Percentiles rank a stretch among this genome's conserved stretches.
phyloP scores from a whole-genome alignment of 495 filamentous ascomycete species.

The Physcia stellaris region DNA sequence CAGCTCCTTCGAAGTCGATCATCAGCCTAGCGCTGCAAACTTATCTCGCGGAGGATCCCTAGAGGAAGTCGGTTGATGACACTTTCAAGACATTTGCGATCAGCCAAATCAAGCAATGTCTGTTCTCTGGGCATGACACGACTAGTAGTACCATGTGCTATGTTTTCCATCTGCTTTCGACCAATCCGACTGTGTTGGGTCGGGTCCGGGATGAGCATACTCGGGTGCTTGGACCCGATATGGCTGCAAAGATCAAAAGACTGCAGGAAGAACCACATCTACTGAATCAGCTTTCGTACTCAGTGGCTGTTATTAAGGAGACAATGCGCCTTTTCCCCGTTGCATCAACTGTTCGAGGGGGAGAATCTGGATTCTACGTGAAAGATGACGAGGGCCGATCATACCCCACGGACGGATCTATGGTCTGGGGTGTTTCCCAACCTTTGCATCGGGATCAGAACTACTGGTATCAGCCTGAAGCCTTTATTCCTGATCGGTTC shows the following conservation, averaged over 20 bases:
- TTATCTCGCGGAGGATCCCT: conserved; percentile 4
- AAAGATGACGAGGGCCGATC: conserved; percentile 7
- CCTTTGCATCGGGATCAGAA: conserved; percentile 7
- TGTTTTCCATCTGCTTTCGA: conserved; percentile 8
- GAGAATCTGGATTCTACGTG: conserved; percentile 5
- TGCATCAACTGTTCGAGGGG: conserved; percentile 8
- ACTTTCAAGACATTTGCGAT: conserved; percentile 9
- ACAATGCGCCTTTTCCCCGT: conserved; percentile 12
- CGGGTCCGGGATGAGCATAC: conserved; percentile 10
- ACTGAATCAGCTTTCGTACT: conserved; percentile 9
- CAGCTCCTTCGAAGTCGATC: conserved; percentile 6
- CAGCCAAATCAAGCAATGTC: conserved; percentile 19
- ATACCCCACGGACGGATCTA: conserved; percentile 7
- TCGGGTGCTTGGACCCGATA: conserved; percentile 7
- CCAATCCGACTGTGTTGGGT: conserved; percentile 6
- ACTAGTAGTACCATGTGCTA: conserved; percentile 17
- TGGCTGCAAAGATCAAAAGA: conserved; percentile 1
- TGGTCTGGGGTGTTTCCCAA: not conserved
- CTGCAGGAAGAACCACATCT: conserved; percentile 9
- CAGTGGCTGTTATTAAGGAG: conserved; percentile 11
- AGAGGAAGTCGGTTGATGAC: not conserved
- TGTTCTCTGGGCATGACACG: conserved; percentile 30
- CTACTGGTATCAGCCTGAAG: conserved; percentile 9
- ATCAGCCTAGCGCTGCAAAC: conserved; percentile 13
- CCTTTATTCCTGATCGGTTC: conserved; percentile 18